These are phyloP conservation scores for Chytridium lagenaria DNA, from an alignment of 371 early-diverging fungal species.

Conservation along the genomic window DNA sequence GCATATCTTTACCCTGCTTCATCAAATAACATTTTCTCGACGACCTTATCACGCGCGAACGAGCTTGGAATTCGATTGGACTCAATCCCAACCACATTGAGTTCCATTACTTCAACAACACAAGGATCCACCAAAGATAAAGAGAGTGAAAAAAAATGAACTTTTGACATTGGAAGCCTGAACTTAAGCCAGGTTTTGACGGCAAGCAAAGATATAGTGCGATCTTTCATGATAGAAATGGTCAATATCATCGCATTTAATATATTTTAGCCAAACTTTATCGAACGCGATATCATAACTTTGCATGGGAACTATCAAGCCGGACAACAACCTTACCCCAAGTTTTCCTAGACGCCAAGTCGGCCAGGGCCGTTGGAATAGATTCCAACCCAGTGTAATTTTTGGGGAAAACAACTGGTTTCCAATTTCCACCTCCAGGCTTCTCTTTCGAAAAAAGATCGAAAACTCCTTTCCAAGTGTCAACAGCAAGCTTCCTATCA, in stretches of 20 bases:
- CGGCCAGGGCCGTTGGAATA: conserved; percentile 71
- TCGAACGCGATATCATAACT: too few relatives aligned
- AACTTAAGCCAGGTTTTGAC: too few relatives aligned
- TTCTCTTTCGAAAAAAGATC: conserved; percentile 66
- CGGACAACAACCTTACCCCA: conserved; percentile 77
- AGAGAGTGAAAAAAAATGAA: too few relatives aligned
- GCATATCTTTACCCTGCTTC: conserved; percentile 32
- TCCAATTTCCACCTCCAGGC: conserved; percentile 37
- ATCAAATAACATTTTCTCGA: conserved; percentile 24
- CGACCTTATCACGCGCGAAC: neutral
- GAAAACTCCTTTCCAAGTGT: conserved; percentile 63
- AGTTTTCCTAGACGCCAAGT: conserved; percentile 72
- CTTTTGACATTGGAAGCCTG: too few relatives aligned
- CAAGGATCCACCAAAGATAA: too few relatives aligned
- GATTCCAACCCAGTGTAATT: conserved; percentile 69
- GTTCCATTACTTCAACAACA: neutral
- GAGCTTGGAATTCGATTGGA: neutral
- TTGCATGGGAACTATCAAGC: neutral
- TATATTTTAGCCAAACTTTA: too few relatives aligned
- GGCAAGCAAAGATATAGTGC: too few relatives aligned
- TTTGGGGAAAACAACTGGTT: conserved; percentile 74
- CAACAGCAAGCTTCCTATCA: conserved; percentile 42
- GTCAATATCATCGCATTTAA: too few relatives aligned
- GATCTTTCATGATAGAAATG: too few relatives aligned
- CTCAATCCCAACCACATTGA: neutral